These are phyloP conservation scores for Marchantia paleacea DNA, from an alignment of 225 moss, liverwort and hornwort species.

Conservation along the genomic window DNA sequence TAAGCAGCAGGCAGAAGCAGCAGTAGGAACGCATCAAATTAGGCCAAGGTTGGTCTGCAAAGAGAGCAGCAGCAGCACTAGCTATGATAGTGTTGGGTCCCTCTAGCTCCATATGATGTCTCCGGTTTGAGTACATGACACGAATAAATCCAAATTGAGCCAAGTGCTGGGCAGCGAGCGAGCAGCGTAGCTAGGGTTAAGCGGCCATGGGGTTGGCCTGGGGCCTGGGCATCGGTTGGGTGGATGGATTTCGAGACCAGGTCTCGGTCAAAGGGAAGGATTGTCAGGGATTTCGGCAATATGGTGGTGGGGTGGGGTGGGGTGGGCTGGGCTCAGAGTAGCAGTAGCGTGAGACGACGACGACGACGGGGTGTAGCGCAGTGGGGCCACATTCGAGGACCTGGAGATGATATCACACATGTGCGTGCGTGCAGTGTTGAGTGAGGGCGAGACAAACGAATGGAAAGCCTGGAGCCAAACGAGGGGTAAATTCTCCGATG, in stretches of 20 bases:
- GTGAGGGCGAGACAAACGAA: background rate
- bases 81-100: background rate
- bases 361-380: background rate
- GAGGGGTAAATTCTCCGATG: background rate
- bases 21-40: background rate
- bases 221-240: background rate
- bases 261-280: constrained; percentile 10
- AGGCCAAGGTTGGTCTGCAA: background rate
- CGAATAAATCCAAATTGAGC: background rate
- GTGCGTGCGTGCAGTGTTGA: background rate
- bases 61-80: background rate
- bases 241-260: constrained; percentile 4
- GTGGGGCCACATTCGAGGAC: constrained; percentile 3
- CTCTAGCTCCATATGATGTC: background rate
- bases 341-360: too few relatives aligned
- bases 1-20: background rate
- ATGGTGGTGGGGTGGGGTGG: background rate
- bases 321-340: too few relatives aligned
- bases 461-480: background rate
- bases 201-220: too few relatives aligned
- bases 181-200: background rate
- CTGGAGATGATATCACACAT: constrained; percentile 13
- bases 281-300: background rate
- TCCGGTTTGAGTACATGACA: constrained; percentile 2
- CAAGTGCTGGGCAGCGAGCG: background rate